Base-by-base conservation (phyloP, 2,329 filamentous ascomycete species). In the Amphichorda felina region DNA sequence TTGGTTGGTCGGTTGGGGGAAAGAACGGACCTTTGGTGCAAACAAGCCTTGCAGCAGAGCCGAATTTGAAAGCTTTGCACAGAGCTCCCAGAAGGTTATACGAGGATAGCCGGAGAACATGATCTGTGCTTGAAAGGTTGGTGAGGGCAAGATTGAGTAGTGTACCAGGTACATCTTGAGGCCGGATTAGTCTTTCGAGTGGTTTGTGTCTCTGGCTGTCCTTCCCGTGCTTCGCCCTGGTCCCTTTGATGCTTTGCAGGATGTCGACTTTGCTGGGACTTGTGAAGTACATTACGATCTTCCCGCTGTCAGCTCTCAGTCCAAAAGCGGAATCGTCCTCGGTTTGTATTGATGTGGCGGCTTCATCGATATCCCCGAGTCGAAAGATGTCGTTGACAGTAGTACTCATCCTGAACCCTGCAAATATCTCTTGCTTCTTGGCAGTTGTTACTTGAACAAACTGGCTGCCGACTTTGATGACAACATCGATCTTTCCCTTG, bases 321-420 rank as follows among this genome's bases (percentile, higher is more conserved):
- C 76, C 78, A 51, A 82, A 82, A 2, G 75, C 71, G 3, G 72
- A 74, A 42, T 81, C 75, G 39, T 82, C 76, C 39, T 80, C 77
- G 0, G 70, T 72, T 40, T 75, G 68, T 36, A 79, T 74, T 3
- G 72, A 74, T 3, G 72, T 74, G 5, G 75, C 67, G 4, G 75
- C 72, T 55, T 82, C 78, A 39, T 82, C 78, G 11, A 82, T 68
- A 37, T 82, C 78, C 4, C 72, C 66, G 4, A 82, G 60, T 8
- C 75, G 70, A 54, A 82, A 82, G 22, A 82, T 79, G 44, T 82
- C 78, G 45, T 82, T 82, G 43, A 82, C 68, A 2, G 72, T 75
- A 8, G 75, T 73, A 47, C 67, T 72, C 17, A 82, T 60, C 10
- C 70, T 69, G 40, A 75, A 66, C 5, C 69, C 72, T 14, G 77